Conservation (phyloP, 805 yeast species). For the Kazachstania bromeliacearum region DNA sequence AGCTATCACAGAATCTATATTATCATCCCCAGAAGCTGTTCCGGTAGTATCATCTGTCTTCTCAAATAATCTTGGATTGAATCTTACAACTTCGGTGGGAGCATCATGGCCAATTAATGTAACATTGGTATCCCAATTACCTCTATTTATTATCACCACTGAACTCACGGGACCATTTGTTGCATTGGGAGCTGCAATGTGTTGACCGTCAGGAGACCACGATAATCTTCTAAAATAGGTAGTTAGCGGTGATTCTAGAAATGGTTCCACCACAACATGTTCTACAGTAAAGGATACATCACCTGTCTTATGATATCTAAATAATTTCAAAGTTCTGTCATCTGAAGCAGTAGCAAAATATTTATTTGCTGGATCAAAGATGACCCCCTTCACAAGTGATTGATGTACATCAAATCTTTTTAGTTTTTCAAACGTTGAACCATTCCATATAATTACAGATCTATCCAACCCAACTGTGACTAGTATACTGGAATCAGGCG, state of each 20-base stretch:
- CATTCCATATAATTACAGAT: constrained; percentile 89
- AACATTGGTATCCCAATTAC: constrained; percentile 68
- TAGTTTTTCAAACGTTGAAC: constrained; percentile 75
- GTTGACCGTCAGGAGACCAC: constrained; percentile 91
- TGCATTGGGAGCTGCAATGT: constrained; percentile 78
- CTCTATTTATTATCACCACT: constrained; percentile 64
- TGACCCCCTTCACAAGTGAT: constrained; percentile 91
- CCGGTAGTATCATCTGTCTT: constrained; percentile 2
- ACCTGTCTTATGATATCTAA: constrained; percentile 67
- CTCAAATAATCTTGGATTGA: constrained; percentile 61
- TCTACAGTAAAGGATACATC: constrained; percentile 83
- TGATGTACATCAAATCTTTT: constrained; percentile 88
- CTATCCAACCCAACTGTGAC: constrained; percentile 94
- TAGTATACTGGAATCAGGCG: constrained; percentile 82
- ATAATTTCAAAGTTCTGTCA: constrained; percentile 82
- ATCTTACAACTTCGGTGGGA: constrained; percentile 73
- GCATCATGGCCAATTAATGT: constrained; percentile 76
- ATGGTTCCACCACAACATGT: constrained; percentile 73
- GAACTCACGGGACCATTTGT: constrained; percentile 75
- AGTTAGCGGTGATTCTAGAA: constrained; percentile 79
- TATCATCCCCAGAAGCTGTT: not conserved
- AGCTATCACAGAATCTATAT: constrained; percentile 66
- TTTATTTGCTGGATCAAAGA: constrained; percentile 96
- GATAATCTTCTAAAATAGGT: constrained; percentile 79
- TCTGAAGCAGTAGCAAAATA: constrained; percentile 96